Evolutionary conservation across 257 asterid genomes (phyloP).

Genomic region (Gynochthodes officinalis): DNA sequence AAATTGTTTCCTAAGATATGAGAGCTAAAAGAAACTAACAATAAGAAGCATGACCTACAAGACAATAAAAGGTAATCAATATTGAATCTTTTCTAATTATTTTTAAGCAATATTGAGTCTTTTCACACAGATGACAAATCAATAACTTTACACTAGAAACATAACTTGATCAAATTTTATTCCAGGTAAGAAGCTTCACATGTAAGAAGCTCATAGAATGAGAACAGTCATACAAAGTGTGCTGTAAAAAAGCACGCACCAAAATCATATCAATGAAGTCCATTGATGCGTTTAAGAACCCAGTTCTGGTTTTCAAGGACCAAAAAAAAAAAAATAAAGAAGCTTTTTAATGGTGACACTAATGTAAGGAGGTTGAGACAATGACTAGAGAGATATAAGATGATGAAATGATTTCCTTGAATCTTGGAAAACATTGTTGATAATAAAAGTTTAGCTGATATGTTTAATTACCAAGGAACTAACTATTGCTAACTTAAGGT

Average conservation of each 20-base stretch:
- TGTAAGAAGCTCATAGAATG: not conserved
- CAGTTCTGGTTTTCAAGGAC: not conserved
- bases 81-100: no score
- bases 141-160: not conserved
- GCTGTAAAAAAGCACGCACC: not conserved
- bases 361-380: not conserved
- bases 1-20: not conserved
- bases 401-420: not conserved
- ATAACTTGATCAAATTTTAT: not conserved
- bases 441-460: no score
- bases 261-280: not conserved
- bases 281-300: not conserved
- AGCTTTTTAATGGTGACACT: not conserved
- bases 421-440: no score
- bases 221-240: not conserved
- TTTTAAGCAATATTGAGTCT: not conserved
- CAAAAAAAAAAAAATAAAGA: no score
- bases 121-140: not conserved
- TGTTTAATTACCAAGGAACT: no score
- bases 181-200: no score
- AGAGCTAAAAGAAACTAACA: not conserved
- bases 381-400: not conserved
- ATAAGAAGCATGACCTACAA: not conserved
- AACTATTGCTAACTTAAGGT: not conserved
- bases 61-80: not conserved